These are phyloP conservation scores for Dothidotthia symphoricarpi DNA, from an alignment of 2,329 filamentous ascomycete genomes.

Conservation along the genomic window DNA sequence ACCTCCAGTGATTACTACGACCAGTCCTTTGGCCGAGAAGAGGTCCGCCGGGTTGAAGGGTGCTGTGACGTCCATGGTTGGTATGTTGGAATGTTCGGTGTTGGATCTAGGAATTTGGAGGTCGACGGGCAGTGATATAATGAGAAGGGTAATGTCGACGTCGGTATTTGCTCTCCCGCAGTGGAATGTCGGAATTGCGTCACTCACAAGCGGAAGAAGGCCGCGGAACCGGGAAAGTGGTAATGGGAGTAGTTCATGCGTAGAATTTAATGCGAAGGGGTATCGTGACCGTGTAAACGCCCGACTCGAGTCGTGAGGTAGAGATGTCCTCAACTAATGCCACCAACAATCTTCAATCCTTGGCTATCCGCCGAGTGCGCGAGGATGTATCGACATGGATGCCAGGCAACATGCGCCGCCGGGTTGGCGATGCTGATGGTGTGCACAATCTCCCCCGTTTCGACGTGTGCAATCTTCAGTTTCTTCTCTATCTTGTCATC, in stretches of 20 bases:
- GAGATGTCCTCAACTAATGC: slow-evolving; percentile 21
- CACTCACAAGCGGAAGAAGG: slow-evolving; percentile 13
- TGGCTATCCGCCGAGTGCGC: slow-evolving; percentile 66
- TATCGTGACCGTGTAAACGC: slow-evolving; percentile 15
- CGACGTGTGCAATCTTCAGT: slow-evolving; percentile 68
- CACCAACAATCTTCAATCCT: slow-evolving; percentile 67
- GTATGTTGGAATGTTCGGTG: too few relatives aligned
- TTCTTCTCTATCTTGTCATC: slow-evolving; percentile 72
- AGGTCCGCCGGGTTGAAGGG: slow-evolving; percentile 35
- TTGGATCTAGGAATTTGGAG: too few relatives aligned
- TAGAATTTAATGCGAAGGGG: slow-evolving; percentile 8
- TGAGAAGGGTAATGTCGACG: slow-evolving; percentile 1
- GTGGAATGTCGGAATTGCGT: slow-evolving; percentile 8
- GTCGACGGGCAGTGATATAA: too few relatives aligned
- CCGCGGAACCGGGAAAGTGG: slow-evolving; percentile 2
- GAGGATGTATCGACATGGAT: slow-evolving; percentile 70
- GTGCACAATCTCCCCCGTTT: slow-evolving; percentile 71
- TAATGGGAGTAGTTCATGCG: too few relatives aligned
- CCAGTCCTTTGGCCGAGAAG: slow-evolving; percentile 43
- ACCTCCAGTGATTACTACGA: slow-evolving; percentile 45
- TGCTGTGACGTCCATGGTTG: slow-evolving; percentile 38
- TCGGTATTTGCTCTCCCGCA: slow-evolving; percentile 11
- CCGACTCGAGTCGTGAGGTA: neutral
- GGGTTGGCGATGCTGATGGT: slow-evolving; percentile 67
- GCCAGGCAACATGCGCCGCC: slow-evolving; percentile 70